These are phyloP conservation scores for Paxillus rubicundulus DNA, from an alignment of 768 basidiomycete genomes.

Conservation along the genomic window DNA sequence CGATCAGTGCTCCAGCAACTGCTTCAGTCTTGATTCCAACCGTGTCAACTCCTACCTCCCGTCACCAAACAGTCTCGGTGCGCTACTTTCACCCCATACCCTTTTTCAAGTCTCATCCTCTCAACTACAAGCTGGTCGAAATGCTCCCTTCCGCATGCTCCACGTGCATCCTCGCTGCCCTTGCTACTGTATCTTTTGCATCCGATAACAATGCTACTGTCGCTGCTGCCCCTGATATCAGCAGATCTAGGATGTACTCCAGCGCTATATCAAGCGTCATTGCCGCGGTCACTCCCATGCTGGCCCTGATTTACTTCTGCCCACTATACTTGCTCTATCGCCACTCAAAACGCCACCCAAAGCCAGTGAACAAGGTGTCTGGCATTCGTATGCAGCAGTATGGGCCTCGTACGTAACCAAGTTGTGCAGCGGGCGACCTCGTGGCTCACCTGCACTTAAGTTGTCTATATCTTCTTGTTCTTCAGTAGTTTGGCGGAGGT, in stretches of 20 bases:
- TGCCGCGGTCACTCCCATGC: conserved; percentile 33
- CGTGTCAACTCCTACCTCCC: conserved; percentile 26
- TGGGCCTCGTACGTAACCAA: conserved; percentile 45
- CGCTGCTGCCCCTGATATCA: conserved; percentile 19
- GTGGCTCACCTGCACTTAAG: conserved; percentile 33
- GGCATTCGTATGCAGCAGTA: conserved; percentile 48
- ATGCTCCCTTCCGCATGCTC: conserved; percentile 37
- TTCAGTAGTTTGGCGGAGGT: conserved; percentile 49
- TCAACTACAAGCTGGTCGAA: conserved; percentile 33
- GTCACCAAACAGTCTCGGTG: conserved; percentile 31
- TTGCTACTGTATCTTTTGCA: conserved; percentile 32
- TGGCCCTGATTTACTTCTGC: conserved; percentile 47
- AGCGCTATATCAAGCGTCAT: conserved; percentile 37
- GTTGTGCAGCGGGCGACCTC: conserved; percentile 1
- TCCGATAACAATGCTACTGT: conserved; percentile 19
- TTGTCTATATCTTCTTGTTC: conserved; percentile 51
- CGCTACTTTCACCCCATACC: conserved; percentile 16
- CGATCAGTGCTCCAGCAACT: conserved; percentile 30
- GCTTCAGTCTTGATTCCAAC: conserved; percentile 31
- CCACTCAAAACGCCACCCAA: conserved; percentile 44
- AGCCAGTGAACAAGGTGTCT: conserved; percentile 49
- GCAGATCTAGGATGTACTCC: conserved; percentile 31
- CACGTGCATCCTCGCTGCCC: conserved; percentile 33
- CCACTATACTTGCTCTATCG: conserved; percentile 50
- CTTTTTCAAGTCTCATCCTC: conserved; percentile 6